Conservation (phyloP, 768 basidiomycete genomes). For the Lactarius akahatsu region DNA sequence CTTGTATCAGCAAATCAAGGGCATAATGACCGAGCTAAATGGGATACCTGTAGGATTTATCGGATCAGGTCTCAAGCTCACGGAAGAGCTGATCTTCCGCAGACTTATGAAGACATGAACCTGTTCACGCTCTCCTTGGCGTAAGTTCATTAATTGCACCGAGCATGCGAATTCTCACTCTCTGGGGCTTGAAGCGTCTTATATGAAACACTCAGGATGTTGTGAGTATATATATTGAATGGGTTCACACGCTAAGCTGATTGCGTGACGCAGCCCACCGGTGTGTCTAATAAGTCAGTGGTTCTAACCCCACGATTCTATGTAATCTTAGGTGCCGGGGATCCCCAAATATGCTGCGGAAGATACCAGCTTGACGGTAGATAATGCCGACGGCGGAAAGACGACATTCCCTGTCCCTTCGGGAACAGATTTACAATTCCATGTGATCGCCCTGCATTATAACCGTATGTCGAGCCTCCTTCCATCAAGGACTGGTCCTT, state of each 20-base stretch:
- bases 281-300: conserved; percentile 3
- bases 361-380: conserved; percentile 44
- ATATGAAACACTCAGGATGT: conserved; percentile 51
- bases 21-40: conserved; percentile 36
- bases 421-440: conserved; percentile 41
- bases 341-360: conserved; percentile 49
- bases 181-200: conserved; percentile 39
- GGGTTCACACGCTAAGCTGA: background rate
- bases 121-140: conserved; percentile 28
- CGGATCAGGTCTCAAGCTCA: background rate
- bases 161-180: background rate
- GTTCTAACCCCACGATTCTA: background rate
- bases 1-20: conserved; percentile 39
- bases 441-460: conserved; percentile 46
- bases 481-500: background rate
- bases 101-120: conserved; percentile 33
- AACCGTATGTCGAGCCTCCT: conserved; percentile 41
- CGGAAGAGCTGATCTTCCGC: background rate
- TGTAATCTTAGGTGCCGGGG: conserved; percentile 39
- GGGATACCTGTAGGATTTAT: conserved; percentile 14
- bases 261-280: conserved; percentile 5
- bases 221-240: conserved; percentile 16
- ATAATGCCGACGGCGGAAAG: conserved; percentile 41
- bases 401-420: conserved; percentile 44
- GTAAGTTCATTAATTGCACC: conserved; percentile 10